phyloP scores from a whole-genome alignment of 768 basidiomycete species.

The Lentinula raphanica region DNA sequence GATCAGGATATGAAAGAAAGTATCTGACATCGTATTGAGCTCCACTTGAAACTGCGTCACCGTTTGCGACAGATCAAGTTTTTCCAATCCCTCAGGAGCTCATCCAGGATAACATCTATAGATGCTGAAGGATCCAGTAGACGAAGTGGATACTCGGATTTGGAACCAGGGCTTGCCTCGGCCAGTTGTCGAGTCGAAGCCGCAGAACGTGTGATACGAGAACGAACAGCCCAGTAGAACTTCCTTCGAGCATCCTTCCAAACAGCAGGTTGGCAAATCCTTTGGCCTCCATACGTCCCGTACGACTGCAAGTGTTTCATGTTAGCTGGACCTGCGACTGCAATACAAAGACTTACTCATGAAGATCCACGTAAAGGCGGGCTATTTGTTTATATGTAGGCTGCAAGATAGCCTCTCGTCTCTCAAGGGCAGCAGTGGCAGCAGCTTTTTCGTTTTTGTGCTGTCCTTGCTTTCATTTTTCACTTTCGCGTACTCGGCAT shows the following conservation, averaged over 20 bases:
- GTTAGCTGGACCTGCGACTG: constrained; percentile 10
- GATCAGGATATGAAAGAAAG: too few relatives aligned
- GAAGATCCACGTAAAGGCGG: constrained; percentile 90
- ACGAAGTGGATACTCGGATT: constrained; percentile 58
- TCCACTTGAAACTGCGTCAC: constrained; percentile 65
- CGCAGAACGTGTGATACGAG: constrained; percentile 63
- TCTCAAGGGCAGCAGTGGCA: constrained; percentile 62
- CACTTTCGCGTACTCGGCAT: constrained; percentile 72
- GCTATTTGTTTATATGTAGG: constrained; percentile 95
- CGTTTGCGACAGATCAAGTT: constrained; percentile 59
- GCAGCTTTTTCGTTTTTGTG: constrained; percentile 63
- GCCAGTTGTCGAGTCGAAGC: constrained; percentile 63
- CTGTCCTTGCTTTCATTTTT: constrained; percentile 78
- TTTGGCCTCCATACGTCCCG: constrained; percentile 96
- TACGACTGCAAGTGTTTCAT: constrained; percentile 48
- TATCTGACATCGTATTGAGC: too few relatives aligned
- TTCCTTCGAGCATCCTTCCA: constrained; percentile 88
- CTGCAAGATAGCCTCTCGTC: constrained; percentile 74
- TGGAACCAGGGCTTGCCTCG: constrained; percentile 67
- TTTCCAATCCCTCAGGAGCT: constrained; percentile 62
- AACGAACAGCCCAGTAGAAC: constrained; percentile 92
- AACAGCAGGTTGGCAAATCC: constrained; percentile 82
- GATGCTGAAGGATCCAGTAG: constrained; percentile 60
- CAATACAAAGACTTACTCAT: constrained; percentile 60
- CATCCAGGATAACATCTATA: constrained; percentile 45